phyloP scores from a whole-genome alignment of 306 rosid genomes.

The Pyrus pyrifolia region DNA sequence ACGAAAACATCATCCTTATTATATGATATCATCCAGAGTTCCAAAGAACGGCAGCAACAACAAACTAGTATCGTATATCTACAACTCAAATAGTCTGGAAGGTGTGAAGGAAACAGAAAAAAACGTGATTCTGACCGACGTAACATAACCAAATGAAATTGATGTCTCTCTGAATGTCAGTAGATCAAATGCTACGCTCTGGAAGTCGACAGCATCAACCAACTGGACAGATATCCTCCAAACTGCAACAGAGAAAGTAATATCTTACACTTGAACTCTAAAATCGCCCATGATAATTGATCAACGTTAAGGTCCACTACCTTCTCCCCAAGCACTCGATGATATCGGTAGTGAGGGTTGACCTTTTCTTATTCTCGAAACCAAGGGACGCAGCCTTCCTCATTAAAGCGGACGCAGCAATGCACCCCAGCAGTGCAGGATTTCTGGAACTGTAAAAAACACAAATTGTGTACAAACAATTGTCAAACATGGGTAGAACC shows the following conservation, averaged over 20 bases:
- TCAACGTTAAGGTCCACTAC: slow-evolving; percentile 19
- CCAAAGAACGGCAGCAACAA: background rate
- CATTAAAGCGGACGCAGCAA: slow-evolving; percentile 76
- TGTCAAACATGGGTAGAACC: slow-evolving; percentile 1
- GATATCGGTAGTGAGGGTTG: slow-evolving; percentile 81
- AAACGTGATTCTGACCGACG: background rate
- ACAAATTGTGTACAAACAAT: slow-evolving; percentile 4
- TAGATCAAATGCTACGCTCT: background rate
- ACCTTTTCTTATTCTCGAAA: slow-evolving; percentile 69
- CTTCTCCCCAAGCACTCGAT: slow-evolving; percentile 83
- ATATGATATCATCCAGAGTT: background rate
- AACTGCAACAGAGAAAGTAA: slow-evolving; percentile 36
- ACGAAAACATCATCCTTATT: background rate
- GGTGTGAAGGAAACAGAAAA: background rate
- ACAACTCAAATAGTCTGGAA: background rate
- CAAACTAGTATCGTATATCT: background rate
- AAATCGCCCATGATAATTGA: background rate
- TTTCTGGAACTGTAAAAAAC: slow-evolving; percentile 40
- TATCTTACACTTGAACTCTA: background rate
- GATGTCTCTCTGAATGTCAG: background rate
- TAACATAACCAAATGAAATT: background rate
- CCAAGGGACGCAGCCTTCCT: slow-evolving; percentile 91
- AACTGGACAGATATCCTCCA: slow-evolving; percentile 71
- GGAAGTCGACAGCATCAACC: slow-evolving; percentile 21
- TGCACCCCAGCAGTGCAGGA: slow-evolving; percentile 73